Conservation (phyloP, 768 basidiomycete genomes). For the Dacryopinax spathularia region DNA sequence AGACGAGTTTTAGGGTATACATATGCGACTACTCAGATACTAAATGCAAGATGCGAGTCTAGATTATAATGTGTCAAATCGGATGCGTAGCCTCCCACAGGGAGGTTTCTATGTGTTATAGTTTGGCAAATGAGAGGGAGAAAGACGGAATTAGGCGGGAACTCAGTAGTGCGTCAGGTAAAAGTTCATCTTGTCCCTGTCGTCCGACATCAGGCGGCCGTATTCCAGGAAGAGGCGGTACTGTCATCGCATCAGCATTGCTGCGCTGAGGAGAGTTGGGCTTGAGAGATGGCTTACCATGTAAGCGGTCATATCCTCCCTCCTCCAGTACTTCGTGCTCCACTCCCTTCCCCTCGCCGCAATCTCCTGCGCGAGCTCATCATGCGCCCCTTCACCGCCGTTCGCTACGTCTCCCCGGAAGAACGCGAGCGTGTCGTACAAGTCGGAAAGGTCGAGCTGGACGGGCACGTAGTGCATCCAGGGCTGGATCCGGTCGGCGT, state of each 20-base stretch:
- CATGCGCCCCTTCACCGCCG: conserved; percentile 41
- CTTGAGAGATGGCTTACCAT: conserved; percentile 28
- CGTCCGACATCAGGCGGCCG: conserved; percentile 35
- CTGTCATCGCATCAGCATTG: neutral
- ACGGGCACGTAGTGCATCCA: conserved; percentile 69
- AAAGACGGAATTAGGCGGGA: too few relatives aligned
- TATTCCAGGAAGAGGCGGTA: conserved; percentile 36
- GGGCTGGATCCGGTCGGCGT: conserved; percentile 39
- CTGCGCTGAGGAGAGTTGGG: neutral
- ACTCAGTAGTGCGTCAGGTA: conserved; percentile 1
- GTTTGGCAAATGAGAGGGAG: too few relatives aligned
- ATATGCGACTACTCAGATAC: too few relatives aligned
- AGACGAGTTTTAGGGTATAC: too few relatives aligned
- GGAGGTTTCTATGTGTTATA: too few relatives aligned
- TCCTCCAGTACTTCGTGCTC: conserved; percentile 45
- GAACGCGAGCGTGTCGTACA: conserved; percentile 58
- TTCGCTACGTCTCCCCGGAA: conserved; percentile 44
- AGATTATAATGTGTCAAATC: too few relatives aligned
- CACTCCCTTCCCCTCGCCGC: conserved; percentile 42
- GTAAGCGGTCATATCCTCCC: conserved; percentile 46
- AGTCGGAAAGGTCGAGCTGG: conserved; percentile 45
- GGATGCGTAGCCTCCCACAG: too few relatives aligned
- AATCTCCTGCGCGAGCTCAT: conserved; percentile 42
- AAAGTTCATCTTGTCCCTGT: conserved; percentile 31
- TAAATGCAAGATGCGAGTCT: too few relatives aligned